Conservation (phyloP, 1,284 basidiomycete species). For the Cerioporus squamosus region DNA sequence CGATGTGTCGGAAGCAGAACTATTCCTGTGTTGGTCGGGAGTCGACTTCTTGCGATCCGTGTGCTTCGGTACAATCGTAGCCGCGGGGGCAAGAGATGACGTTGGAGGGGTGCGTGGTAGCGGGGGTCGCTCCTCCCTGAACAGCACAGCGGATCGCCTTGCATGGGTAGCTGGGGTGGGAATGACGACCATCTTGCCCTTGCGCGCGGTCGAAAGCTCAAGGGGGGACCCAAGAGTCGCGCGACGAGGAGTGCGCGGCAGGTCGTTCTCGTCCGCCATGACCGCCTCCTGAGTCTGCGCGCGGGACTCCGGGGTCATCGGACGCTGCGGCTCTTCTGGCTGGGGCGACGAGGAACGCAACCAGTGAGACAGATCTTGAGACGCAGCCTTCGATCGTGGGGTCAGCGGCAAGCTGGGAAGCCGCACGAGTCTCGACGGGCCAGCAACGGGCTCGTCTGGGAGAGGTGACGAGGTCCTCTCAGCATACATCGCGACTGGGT, state of each 20-base stretch:
- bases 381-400: slow-evolving; percentile 16
- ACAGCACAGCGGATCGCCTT: not conserved
- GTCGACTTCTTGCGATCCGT: not conserved
- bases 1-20: not conserved
- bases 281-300: not conserved
- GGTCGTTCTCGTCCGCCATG: not conserved
- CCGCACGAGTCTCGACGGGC: slow-evolving; percentile 7
- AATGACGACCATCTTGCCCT: slow-evolving; percentile 9
- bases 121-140: not conserved
- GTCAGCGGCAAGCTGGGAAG: slow-evolving; percentile 14
- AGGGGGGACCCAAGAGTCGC: slow-evolving; percentile 6
- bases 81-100: not conserved
- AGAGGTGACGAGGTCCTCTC: slow-evolving; percentile 14
- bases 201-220: not conserved
- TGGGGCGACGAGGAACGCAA: slow-evolving; percentile 15
- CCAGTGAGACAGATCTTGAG: slow-evolving; percentile 18
- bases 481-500: not conserved
- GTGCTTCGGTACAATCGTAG: not conserved
- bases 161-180: slow-evolving; percentile 12
- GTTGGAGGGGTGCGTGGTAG: not conserved
- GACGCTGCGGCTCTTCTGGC: not conserved
- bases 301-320: not conserved
- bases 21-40: not conserved
- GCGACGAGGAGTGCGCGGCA: slow-evolving; percentile 4
- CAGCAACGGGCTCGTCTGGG: slow-evolving; percentile 5